These are phyloP conservation scores for Bretschneidera sinensis DNA, from an alignment of 345 rosid genomes.

Conservation along the genomic window DNA sequence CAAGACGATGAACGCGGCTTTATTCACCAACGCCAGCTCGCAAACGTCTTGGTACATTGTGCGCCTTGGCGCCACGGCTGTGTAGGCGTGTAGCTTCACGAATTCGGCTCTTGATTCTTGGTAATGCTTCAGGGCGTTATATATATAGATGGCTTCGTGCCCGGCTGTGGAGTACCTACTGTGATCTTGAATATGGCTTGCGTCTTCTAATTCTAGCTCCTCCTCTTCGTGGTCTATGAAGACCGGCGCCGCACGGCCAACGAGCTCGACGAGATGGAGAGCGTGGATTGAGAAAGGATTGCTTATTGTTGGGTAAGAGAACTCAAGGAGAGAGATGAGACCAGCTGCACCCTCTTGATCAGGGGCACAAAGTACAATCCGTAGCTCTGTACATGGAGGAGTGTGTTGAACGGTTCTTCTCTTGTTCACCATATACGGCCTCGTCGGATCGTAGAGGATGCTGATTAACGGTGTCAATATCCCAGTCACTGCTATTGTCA, in stretches of 20 bases:
- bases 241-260: slow-evolving; percentile 50
- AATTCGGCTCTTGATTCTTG: slow-evolving; percentile 28
- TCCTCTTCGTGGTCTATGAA: slow-evolving; percentile 42
- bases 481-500: slow-evolving; percentile 26
- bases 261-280: slow-evolving; percentile 49
- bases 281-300: slow-evolving; percentile 46
- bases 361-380: slow-evolving; percentile 45
- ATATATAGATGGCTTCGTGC: slow-evolving; percentile 29
- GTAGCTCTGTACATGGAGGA: slow-evolving; percentile 33
- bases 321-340: slow-evolving; percentile 50
- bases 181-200: too few species aligned
- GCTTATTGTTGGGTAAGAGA: slow-evolving; percentile 40
- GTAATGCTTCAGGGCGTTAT: slow-evolving; percentile 37
- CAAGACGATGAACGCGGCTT: slow-evolving; percentile 50
- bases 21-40: slow-evolving; percentile 47
- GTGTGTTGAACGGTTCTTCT: slow-evolving; percentile 76
- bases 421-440: slow-evolving; percentile 60
- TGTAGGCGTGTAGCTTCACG: slow-evolving; percentile 39
- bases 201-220: not conserved
- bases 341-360: slow-evolving; percentile 36
- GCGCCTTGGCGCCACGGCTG: slow-evolving; percentile 41
- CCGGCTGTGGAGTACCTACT: not conserved
- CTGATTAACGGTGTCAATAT: slow-evolving; percentile 40
- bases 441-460: slow-evolving; percentile 64
- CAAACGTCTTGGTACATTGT: slow-evolving; percentile 76